Percentiles rank a stretch among this genome's conserved stretches.
Evolutionary conservation across 1,139 yeast species (phyloP).

Genomic region (Yamadazyma diospyri): DNA sequence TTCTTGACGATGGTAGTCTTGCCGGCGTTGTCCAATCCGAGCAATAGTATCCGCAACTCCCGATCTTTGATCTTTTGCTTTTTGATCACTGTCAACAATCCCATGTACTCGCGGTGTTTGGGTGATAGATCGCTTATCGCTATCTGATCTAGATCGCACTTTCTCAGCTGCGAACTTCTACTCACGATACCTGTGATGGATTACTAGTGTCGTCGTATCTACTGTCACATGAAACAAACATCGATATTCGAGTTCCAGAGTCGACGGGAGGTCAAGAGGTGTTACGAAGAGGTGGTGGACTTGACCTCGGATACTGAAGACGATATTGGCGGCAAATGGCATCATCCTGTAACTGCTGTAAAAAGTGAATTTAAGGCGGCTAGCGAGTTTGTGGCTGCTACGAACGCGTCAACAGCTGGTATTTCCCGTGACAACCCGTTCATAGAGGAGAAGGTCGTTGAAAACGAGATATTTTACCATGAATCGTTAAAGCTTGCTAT

Average conservation of each 20-base stretch:
- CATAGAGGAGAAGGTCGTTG: too few relatives aligned
- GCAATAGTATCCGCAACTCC: constrained; percentile 68
- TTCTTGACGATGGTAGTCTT: constrained; percentile 75
- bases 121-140: neutral
- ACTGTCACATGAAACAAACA: constrained; percentile 13
- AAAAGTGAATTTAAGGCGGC: too few relatives aligned
- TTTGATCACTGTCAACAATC: constrained; percentile 73
- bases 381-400: too few relatives aligned
- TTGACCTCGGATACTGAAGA: constrained; percentile 9
- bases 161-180: constrained; percentile 2
- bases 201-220: too few relatives aligned
- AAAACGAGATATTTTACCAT: neutral
- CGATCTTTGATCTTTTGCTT: constrained; percentile 80
- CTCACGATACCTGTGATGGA: too few relatives aligned
- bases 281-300: constrained; percentile 9
- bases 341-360: too few relatives aligned
- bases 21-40: constrained; percentile 89
- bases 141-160: too few relatives aligned
- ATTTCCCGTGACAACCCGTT: too few relatives aligned
- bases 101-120: constrained; percentile 51
- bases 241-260: constrained; percentile 11
- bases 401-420: too few relatives aligned
- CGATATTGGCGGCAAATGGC: neutral
- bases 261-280: constrained; percentile 4
- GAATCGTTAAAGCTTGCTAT: constrained; percentile 1